phyloP scores from a whole-genome alignment of 768 basidiomycete species.

The Tylopilus intermedius region DNA sequence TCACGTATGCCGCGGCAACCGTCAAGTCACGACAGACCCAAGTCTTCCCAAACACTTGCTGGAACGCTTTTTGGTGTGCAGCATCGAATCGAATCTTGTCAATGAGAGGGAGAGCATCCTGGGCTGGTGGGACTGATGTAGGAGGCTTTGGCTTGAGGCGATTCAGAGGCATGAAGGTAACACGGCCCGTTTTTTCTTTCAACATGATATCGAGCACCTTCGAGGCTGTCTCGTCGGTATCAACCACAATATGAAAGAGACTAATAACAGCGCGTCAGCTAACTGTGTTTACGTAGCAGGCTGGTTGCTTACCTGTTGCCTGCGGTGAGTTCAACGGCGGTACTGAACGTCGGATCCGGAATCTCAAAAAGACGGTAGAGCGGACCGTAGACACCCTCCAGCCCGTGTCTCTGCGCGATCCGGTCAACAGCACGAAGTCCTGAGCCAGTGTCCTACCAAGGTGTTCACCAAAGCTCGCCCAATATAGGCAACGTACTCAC shows the following conservation, averaged over 20 bases:
- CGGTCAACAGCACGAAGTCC: constrained; percentile 83
- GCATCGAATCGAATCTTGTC: constrained; percentile 76
- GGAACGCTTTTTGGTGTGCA: constrained; percentile 74
- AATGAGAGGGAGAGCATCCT: constrained; percentile 77
- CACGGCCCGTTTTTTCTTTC: constrained; percentile 86
- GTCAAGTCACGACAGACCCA: constrained; percentile 92
- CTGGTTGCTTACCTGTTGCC: constrained; percentile 72
- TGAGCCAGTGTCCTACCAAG: constrained; percentile 77
- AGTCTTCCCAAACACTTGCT: constrained; percentile 96
- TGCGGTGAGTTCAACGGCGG: constrained; percentile 89
- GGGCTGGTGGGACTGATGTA: constrained; percentile 53
- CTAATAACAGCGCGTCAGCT: constrained; percentile 29
- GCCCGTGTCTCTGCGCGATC: constrained; percentile 68
- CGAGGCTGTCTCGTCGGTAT: constrained; percentile 90
- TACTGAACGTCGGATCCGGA: constrained; percentile 82
- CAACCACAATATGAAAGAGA: constrained; percentile 95
- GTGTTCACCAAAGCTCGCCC: neutral
- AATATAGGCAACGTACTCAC: constrained; percentile 34
- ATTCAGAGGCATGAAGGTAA: constrained; percentile 98
- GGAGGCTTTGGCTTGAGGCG: constrained; percentile 76
- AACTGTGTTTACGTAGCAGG: neutral
- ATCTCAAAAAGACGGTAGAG: constrained; percentile 92
- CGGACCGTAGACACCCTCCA: constrained; percentile 89
- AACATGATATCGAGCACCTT: constrained; percentile 92
- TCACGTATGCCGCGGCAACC: constrained; percentile 89